phyloP scores from a whole-genome alignment of 1,284 basidiomycete genomes.

The Lentinula novae-zelandiae region DNA sequence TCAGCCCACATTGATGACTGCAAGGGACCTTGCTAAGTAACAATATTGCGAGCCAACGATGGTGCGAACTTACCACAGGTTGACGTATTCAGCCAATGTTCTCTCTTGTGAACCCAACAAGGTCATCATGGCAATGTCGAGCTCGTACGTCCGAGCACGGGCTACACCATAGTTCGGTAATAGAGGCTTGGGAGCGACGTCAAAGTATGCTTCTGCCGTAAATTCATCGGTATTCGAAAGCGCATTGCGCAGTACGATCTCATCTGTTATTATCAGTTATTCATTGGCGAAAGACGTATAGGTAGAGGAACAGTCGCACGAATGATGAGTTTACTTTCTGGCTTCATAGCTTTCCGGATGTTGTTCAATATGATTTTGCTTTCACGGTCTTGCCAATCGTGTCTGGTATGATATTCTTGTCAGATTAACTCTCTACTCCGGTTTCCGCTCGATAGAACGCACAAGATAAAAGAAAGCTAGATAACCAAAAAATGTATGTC shows the following conservation, averaged over 20 bases:
- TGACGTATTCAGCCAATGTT: slow-evolving; percentile 7
- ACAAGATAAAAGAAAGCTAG: background rate
- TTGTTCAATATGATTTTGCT: slow-evolving; percentile 3
- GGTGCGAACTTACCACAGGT: background rate
- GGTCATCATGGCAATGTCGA: slow-evolving; percentile 10
- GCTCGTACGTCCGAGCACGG: background rate
- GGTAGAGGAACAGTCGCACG: background rate
- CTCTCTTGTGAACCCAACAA: slow-evolving; percentile 1
- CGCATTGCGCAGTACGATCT: background rate
- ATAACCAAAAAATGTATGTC: background rate
- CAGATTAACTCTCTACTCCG: background rate
- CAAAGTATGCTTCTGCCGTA: background rate
- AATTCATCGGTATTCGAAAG: background rate
- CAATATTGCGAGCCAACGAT: too few relatives aligned
- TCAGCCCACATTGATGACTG: slow-evolving; percentile 24
- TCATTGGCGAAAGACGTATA: background rate
- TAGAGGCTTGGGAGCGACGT: slow-evolving; percentile 6
- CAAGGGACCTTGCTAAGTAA: background rate
- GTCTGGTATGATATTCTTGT: background rate
- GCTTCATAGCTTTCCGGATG: slow-evolving; percentile 5
- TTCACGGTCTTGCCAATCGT: slow-evolving; percentile 5
- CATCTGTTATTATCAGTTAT: background rate
- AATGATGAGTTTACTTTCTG: slow-evolving; percentile 6
- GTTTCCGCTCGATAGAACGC: background rate
- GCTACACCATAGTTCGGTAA: slow-evolving; percentile 7